Percentiles rank a stretch among this genome's conserved stretches.
phyloP scores from a whole-genome alignment of 192 early-diverging fungal genomes.

The Podila epicladia region DNA sequence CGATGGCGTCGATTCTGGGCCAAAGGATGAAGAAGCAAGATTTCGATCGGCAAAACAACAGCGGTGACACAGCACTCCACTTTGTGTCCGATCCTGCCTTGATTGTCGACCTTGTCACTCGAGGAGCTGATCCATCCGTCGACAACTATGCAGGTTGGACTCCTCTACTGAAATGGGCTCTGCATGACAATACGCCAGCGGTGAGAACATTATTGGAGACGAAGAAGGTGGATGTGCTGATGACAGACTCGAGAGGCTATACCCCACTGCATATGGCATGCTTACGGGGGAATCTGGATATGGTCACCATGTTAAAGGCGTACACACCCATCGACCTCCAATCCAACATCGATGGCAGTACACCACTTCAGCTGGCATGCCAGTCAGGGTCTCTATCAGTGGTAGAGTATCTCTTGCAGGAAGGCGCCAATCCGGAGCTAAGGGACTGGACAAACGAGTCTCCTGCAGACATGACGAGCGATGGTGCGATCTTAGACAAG shows the following conservation, averaged over 20 bases:
- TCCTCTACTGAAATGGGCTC: slow-evolving; percentile 48
- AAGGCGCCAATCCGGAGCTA: slow-evolving; percentile 40
- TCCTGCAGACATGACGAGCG: slow-evolving; percentile 50
- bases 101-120: slow-evolving; percentile 14
- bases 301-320: slow-evolving; percentile 12
- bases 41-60: slow-evolving; percentile 47
- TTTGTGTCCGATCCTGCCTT: slow-evolving; percentile 27
- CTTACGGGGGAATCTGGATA: slow-evolving; percentile 24
- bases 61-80: slow-evolving; percentile 54
- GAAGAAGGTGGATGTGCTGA: slow-evolving; percentile 9
- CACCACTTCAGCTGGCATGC: slow-evolving; percentile 53
- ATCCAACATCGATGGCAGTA: slow-evolving; percentile 49
- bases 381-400: slow-evolving; percentile 22
- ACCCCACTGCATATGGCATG: slow-evolving; percentile 50
- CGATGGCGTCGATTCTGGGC: slow-evolving; percentile 9
- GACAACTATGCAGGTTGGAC: slow-evolving; percentile 48
- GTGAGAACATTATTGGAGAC: slow-evolving; percentile 41
- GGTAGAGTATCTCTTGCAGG: slow-evolving; percentile 41
- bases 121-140: slow-evolving; percentile 28
- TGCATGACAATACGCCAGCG: slow-evolving; percentile 29
- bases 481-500: slow-evolving; percentile 30
- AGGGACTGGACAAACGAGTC: slow-evolving; percentile 44
- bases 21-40: slow-evolving; percentile 24
- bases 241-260: slow-evolving; percentile 45
- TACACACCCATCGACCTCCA: slow-evolving; percentile 24